Evolutionary conservation across 2,329 filamentous ascomycete species (phyloP), one percentile per base, ranked within the genome.

Genomic region (Talaromyces sp.): DNA sequence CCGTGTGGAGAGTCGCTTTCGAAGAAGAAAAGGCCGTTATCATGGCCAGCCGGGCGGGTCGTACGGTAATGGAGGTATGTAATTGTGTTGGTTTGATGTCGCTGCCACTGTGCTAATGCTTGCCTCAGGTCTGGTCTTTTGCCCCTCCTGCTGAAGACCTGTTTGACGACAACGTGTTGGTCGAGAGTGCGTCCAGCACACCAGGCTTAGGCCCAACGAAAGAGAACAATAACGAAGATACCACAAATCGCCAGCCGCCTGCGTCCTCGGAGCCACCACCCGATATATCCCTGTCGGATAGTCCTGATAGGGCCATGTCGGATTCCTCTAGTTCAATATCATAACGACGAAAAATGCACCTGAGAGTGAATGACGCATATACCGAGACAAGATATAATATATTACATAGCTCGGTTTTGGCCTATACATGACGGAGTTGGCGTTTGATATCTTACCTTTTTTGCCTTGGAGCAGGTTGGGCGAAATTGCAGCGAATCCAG

Each of bases 1-100:
- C 94, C 16, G 95, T 99, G 0, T 99, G 95, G 95, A 86, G 95
- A 63, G 94, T 99, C 36, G 95, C 96, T 0, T 99, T 99, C 74
- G 95, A 99, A 73, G 94, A 96, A 67, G 95, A 99, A 77, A 98
- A 97, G 76, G 96, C 94, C 62, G 94, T 99, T 33, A 94, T 96
- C 34, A 90, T 99, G 83, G 95, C 95, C 8, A 89, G 92, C 69
- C 85, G 94, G 63, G 87, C 87, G 58, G 89, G 88, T 61, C 87
- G 93, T 65, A 98, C 96, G 0, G 90, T 98, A 65, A 99, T 99
- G 95, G 95, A 99, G 88, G 94, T 96, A 79, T 57, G 59, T 54
- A 8, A 47, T 53, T 56, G 53, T 59, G 42, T 57, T 61, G 66
- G 1, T 14, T 47, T 28, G 23, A 36, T 16, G 6, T 40, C 16